Evolutionary conservation across 1,284 basidiomycete species (phyloP).

Genomic region (Trichosporon faecale): DNA sequence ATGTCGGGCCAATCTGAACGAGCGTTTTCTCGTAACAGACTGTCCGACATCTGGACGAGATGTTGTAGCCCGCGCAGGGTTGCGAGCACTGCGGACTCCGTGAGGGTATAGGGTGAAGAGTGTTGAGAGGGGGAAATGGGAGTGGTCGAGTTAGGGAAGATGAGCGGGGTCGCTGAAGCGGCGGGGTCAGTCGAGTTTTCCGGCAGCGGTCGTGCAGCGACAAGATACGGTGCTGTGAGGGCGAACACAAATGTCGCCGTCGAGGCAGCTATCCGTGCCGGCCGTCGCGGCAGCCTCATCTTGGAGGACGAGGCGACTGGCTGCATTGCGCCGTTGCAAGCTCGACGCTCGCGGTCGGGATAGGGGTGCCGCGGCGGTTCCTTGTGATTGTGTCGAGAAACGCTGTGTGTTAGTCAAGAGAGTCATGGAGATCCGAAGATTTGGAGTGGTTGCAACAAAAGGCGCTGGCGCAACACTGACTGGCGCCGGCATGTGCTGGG

Average conservation of each 20-base stretch:
- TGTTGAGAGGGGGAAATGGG: background rate
- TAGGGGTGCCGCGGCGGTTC: background rate
- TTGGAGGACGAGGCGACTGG: conserved; percentile 12
- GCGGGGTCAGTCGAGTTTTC: background rate
- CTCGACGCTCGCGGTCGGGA: conserved; percentile 1
- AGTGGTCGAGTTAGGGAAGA: conserved; percentile 14
- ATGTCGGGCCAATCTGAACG: conserved; percentile 7
- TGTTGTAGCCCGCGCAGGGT: conserved; percentile 8
- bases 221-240: conserved; percentile 35
- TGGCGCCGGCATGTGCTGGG: background rate
- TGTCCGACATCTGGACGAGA: background rate
- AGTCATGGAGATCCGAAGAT: background rate
- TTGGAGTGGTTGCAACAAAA: background rate
- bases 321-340: conserved; percentile 11
- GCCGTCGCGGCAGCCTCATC: conserved; percentile 2
- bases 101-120: background rate
- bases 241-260: conserved; percentile 29
- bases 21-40: background rate
- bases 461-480: background rate
- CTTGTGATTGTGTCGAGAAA: background rate
- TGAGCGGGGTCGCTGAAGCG: background rate
- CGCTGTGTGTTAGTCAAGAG: conserved; percentile 7
- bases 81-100: conserved; percentile 13
- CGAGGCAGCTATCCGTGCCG: conserved; percentile 6
- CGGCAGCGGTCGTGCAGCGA: conserved; percentile 20